Conservation (phyloP, 768 basidiomycete genomes). For the Suillus plorans region DNA sequence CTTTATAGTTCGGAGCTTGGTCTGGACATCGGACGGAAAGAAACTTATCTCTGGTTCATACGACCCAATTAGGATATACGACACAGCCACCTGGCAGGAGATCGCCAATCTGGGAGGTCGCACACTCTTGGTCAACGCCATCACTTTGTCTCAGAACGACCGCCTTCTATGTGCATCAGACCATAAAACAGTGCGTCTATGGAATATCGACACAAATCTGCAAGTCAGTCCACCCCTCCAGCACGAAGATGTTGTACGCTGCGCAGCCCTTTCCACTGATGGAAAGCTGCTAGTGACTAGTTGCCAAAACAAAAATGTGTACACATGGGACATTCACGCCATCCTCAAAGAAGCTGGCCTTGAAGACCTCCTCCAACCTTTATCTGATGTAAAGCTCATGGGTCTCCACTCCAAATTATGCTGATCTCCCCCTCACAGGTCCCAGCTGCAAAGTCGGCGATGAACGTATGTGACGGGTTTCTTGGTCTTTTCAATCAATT, state of each 20-base stretch:
- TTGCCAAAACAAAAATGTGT: background rate
- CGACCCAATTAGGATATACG: background rate
- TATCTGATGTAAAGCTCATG: too few relatives aligned
- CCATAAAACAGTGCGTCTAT: background rate
- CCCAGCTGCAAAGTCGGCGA: too few relatives aligned
- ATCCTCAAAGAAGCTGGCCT: background rate
- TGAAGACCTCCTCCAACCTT: background rate
- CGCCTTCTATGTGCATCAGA: background rate
- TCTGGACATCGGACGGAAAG: background rate
- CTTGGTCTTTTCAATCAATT: too few relatives aligned
- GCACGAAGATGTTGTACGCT: background rate
- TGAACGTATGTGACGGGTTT: too few relatives aligned
- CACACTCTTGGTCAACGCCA: background rate
- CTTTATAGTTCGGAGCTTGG: background rate
- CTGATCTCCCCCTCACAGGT: too few relatives aligned
- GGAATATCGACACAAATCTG: background rate
- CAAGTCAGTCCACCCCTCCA: background rate
- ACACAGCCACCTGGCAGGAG: background rate
- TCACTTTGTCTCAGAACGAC: background rate
- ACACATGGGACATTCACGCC: background rate
- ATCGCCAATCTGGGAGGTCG: background rate
- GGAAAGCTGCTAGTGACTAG: background rate
- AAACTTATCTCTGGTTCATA: background rate
- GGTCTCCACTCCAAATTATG: too few relatives aligned
- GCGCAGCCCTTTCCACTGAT: background rate